Percentiles rank a stretch among this genome's conserved stretches.
phyloP scores from a whole-genome alignment of 371 early-diverging fungal species.

The Apophysomyces trapeziformis region DNA sequence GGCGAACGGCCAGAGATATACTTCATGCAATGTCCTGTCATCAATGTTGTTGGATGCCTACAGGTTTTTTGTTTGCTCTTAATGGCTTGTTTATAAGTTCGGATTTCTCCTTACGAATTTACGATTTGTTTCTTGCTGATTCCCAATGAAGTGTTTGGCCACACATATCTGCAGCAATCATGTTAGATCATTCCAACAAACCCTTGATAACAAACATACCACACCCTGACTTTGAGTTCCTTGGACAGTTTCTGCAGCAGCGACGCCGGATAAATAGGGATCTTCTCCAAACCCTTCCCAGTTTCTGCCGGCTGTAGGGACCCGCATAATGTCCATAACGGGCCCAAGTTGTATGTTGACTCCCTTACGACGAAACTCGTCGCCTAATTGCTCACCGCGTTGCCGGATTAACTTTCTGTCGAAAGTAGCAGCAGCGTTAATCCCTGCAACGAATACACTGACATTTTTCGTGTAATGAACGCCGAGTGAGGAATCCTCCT shows the following conservation, averaged over 20 bases:
- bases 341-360: constrained; percentile 43
- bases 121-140: constrained; percentile 51
- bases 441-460: constrained; percentile 46
- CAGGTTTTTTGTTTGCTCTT: not conserved
- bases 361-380: constrained; percentile 52
- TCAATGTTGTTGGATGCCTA: constrained; percentile 39
- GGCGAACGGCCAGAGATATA: constrained; percentile 56
- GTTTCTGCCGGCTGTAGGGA: constrained; percentile 50
- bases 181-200: not conserved
- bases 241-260: constrained; percentile 20
- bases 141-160: constrained; percentile 55
- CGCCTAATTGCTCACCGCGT: constrained; percentile 46
- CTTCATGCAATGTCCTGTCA: constrained; percentile 56
- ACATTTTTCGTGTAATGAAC: constrained; percentile 43
- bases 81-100: not conserved
- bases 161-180: constrained; percentile 42
- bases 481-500: not conserved
- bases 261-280: constrained; percentile 49
- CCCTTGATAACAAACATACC: constrained; percentile 16
- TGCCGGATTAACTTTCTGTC: constrained; percentile 41
- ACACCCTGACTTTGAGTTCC: constrained; percentile 38
- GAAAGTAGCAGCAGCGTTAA: constrained; percentile 55
- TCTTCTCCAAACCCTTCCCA: constrained; percentile 58
- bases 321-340: constrained; percentile 33
- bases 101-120: not conserved